These are phyloP conservation scores for Cordyceps fumosorosea DNA, from an alignment of 2,329 filamentous ascomycete genomes.

Conservation along the genomic window DNA sequence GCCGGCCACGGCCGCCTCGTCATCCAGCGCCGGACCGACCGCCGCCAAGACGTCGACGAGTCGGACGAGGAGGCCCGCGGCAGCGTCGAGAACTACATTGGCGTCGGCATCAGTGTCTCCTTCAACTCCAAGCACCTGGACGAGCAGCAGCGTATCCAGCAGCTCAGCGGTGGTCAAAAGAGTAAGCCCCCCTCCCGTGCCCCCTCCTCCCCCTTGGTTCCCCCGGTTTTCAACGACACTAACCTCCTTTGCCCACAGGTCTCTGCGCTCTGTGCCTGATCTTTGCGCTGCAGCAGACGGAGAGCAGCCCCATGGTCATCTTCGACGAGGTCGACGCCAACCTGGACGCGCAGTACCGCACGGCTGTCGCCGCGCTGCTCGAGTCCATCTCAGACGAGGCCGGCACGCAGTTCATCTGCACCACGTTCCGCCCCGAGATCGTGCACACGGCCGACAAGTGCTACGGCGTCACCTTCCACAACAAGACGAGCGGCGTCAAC, in stretches of 20 bases:
- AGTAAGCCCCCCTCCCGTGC: conserved; percentile 57
- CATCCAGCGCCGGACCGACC: conserved; percentile 85
- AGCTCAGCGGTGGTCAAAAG: conserved; percentile 95
- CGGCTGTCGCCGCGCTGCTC: conserved; percentile 85
- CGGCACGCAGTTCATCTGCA: conserved; percentile 87
- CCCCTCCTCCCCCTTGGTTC: not conserved
- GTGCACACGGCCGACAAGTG: conserved; percentile 93
- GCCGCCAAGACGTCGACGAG: conserved; percentile 51
- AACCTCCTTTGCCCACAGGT: conserved; percentile 42
- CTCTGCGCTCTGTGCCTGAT: conserved; percentile 95
- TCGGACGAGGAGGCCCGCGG: conserved; percentile 63
- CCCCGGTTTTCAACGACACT: not conserved
- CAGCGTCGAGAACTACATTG: conserved; percentile 88
- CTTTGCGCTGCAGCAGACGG: conserved; percentile 97
- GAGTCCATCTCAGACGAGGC: conserved; percentile 65
- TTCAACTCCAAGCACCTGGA: conserved; percentile 96
- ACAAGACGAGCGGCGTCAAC: conserved; percentile 92
- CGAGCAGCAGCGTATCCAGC: conserved; percentile 95
- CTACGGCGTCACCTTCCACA: conserved; percentile 89
- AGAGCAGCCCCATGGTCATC: conserved; percentile 96
- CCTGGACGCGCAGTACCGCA: conserved; percentile 94
- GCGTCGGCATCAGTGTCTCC: conserved; percentile 92
- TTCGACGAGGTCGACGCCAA: conserved; percentile 99
- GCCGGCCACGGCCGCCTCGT: conserved; percentile 86
- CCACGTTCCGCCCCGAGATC: conserved; percentile 96